Base-by-base conservation (phyloP, 2,329 filamentous ascomycete species). In the Fonsecaea monophora region DNA sequence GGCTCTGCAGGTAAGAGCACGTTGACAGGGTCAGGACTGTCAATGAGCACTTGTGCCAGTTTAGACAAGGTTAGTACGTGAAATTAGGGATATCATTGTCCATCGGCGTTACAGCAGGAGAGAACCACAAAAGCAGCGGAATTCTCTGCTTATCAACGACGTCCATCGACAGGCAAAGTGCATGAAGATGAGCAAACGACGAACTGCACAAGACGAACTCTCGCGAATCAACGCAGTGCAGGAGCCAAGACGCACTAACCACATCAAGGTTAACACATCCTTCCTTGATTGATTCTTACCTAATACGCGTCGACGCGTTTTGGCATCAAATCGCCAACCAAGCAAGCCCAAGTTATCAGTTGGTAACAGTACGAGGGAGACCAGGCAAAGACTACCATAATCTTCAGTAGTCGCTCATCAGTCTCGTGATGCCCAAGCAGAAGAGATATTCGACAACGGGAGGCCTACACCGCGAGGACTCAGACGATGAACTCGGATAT, bases 401-500 rank as follows among this genome's bases (percentile, higher is more conserved):
- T 40, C 37, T 8, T 18, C 40, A 6, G 1, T 45, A n/a, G 8
- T 6, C 9, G 25, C 21, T 30, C 45, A 25, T 21, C 25, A 25
- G 30, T 32, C 30, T 32, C 30, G 30, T 32, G 30, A 71, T 70
- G 70, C 50, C 57, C 5, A 66, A 60, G 37, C 37, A 59, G 50
- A 81, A 79, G 66, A 77, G 80, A 73, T 83, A 82, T 74, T 82
- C 89, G 66, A 84, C 79, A 67, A 87, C 78, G 71, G 86, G 87
- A 54, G 90, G 89, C 35, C 83, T 93, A 10, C 79, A 82, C 6
- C 85, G 90, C 73, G 91, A 95, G 68, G 90, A 96, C 76, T 96
- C 92, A 0, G 93, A 96, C 77, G 93, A 96, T 78, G 94, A 97
- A 77, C 86, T 96, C 30, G 90, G 88, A 34, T 82, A 85, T 40